These are phyloP conservation scores for Calendula officinalis DNA, from an alignment of 129 eudicot genomes.

Conservation along the genomic window DNA sequence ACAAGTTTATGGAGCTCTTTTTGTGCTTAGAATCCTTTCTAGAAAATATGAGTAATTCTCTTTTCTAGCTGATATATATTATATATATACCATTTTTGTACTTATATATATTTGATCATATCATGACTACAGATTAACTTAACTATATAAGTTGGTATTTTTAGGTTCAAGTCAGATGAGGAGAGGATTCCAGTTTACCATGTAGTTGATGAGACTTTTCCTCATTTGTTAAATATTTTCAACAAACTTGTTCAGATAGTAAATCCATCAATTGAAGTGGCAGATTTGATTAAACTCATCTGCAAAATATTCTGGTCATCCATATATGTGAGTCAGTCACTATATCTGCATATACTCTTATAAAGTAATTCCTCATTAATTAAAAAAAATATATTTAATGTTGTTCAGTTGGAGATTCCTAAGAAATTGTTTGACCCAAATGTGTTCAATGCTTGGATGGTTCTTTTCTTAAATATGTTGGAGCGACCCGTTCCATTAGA, in stretches of 20 bases:
- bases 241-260: conserved; percentile 77
- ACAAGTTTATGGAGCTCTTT: conserved; percentile 89
- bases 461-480: conserved; percentile 72
- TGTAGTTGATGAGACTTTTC: conserved; percentile 90
- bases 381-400: neutral
- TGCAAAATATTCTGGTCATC: conserved; percentile 99
- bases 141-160: conserved; percentile 14
- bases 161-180: conserved; percentile 96
- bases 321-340: conserved; percentile 60
- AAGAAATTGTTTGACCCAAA: conserved; percentile 80
- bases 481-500: conserved; percentile 94
- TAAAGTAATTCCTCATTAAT: neutral
- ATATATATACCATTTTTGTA: neutral
- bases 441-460: conserved; percentile 97
- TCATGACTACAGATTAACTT: conserved; percentile 6
- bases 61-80: conserved; percentile 4
- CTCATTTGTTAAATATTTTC: conserved; percentile 71
- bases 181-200: conserved; percentile 83
- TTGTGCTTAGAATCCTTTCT: conserved; percentile 79
- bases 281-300: conserved; percentile 87
- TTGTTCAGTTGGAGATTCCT: conserved; percentile 83
- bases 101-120: neutral
- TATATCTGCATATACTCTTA: conserved; percentile 16
- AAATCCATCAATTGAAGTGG: conserved; percentile 75
- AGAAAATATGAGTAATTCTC: conserved; percentile 89